Conservation (phyloP, 108 stramenopile genomes). For the Fistulifera pelliculosa region DNA sequence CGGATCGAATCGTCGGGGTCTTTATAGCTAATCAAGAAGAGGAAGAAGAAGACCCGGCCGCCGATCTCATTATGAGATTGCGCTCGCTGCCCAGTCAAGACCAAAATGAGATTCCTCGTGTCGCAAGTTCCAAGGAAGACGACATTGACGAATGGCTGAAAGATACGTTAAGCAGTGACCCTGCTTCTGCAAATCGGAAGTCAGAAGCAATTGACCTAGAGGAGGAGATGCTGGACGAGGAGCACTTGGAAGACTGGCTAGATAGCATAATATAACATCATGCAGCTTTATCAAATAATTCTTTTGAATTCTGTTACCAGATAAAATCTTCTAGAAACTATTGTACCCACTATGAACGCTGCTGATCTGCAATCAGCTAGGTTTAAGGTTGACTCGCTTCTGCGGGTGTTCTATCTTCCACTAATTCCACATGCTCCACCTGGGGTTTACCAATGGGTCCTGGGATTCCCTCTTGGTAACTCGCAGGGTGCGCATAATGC, state of each 20-base stretch:
- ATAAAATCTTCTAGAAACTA: background rate
- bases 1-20: no score
- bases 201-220: background rate
- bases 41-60: background rate
- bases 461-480: slow-evolving; percentile 4
- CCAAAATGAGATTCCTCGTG: no score
- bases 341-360: no score
- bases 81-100: no score
- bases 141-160: slow-evolving; percentile 1
- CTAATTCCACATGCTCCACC: background rate
- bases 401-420: background rate
- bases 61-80: no score
- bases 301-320: background rate
- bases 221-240: background rate
- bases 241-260: slow-evolving; percentile 3
- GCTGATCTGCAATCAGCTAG: no score
- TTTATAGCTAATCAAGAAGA: background rate
- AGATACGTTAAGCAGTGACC: background rate
- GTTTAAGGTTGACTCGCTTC: no score
- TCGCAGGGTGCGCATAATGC: slow-evolving; percentile 13
- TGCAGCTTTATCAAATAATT: background rate
- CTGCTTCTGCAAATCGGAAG: background rate
- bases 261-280: background rate
- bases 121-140: no score
- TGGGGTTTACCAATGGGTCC: background rate